Conservation (phyloP, 2,329 filamentous ascomycete genomes). For the Dothideomycetes sp. region DNA sequence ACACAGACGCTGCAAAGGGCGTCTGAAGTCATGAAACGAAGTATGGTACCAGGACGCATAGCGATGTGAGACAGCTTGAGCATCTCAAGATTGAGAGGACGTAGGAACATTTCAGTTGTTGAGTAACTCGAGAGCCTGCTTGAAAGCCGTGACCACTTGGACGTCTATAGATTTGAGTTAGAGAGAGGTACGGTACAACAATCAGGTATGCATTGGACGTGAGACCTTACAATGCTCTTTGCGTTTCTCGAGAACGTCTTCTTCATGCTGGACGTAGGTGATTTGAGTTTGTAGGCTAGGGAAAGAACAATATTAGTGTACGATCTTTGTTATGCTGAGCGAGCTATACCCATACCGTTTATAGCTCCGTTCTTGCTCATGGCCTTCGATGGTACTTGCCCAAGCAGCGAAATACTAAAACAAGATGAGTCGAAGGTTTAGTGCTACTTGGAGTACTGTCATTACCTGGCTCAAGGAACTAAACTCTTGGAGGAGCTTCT, state of each 20-base stretch:
- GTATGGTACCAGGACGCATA: neutral
- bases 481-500: slow-evolving; percentile 31
- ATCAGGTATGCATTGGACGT: neutral
- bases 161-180: slow-evolving; percentile 30
- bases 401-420: slow-evolving; percentile 68
- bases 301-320: slow-evolving; percentile 14
- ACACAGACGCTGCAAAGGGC: neutral
- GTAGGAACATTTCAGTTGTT: slow-evolving; percentile 13
- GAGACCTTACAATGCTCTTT: slow-evolving; percentile 62
- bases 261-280: slow-evolving; percentile 64
- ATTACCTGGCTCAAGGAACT: slow-evolving; percentile 50
- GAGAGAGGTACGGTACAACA: slow-evolving; percentile 2
- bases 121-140: slow-evolving; percentile 40
- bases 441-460: slow-evolving; percentile 2
- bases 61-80: neutral
- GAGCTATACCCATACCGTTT: slow-evolving; percentile 53
- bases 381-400: slow-evolving; percentile 60
- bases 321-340: neutral
- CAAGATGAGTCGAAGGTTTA: slow-evolving; percentile 13
- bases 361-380: slow-evolving; percentile 67
- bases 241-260: slow-evolving; percentile 61
- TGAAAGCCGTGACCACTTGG: slow-evolving; percentile 39
- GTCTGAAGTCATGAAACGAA: neutral
- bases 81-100: neutral
- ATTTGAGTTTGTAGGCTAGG: slow-evolving; percentile 72